Evolutionary conservation across 1,139 yeast genomes (phyloP), one percentile per base, ranked within the genome.

Genomic region (Sporopachydermia cereana): DNA sequence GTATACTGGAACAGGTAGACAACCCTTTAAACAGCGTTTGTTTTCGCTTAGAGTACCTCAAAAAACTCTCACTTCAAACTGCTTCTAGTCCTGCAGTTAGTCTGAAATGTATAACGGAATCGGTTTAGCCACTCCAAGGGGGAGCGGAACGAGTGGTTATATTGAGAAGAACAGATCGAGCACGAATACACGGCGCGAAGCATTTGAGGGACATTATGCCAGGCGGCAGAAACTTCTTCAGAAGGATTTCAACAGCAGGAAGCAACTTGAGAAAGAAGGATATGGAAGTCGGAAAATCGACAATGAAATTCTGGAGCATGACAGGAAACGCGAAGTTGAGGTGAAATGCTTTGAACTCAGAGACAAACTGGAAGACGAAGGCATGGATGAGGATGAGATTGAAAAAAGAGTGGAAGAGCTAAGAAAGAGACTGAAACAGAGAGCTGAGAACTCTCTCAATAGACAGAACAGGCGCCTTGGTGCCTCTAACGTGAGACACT

Each of bases 111-210:
- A 77, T 57, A 79, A 78, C 58, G 82, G 84, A 18, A 71, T 82
- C 44, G 88, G 88, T 0, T 65, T 80, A 24, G 69, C 69, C 43
- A 74, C 81, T 0, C 76, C 83, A 0, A 64, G 85, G 47, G 93
- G 93, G 0, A 68, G 83, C 0, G 85, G 85, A 0, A 82, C 91
- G 1, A 79, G 82, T 41, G 93, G 93, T 0, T 71, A 72, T 55
- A 69, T 83, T 3, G 83, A 79, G 56, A 64, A 69, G 47, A 81
- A 72, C 51, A 51, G 66, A 3, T 64, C 75, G 0, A 54, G 65
- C 14, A 20, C 22, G 9, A n/a, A 34, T n/a, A 42, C 57, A 54
- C 20, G 53, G 50, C 44, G 60, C 52, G 47, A 57, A 44, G 49
- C 55, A 52, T 41, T 57, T 22, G 59, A 61, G 2, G 69, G 66